Conservation (phyloP, 179 eudicot genomes). For the Silene vulgaris region DNA sequence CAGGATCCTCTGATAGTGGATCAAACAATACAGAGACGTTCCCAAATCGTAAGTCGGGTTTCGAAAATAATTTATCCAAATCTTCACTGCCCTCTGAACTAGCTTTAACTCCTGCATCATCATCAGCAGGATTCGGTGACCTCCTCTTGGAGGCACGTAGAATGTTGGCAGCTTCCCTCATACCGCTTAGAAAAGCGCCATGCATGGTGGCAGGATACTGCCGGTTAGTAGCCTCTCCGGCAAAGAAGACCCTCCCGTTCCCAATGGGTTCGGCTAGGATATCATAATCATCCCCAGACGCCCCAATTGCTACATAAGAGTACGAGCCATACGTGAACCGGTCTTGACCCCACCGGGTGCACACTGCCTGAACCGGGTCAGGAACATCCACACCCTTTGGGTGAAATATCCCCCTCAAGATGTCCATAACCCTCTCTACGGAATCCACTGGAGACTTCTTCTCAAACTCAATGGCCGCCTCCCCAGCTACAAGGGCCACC, state of each 20-base stretch:
- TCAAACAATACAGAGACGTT: slow-evolving; percentile 53
- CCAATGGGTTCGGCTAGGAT: slow-evolving; percentile 81
- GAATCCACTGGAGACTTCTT: slow-evolving; percentile 77
- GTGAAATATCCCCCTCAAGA: slow-evolving; percentile 65
- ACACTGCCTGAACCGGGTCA: slow-evolving; percentile 71
- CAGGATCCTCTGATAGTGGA: slow-evolving; percentile 42
- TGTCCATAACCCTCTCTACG: slow-evolving; percentile 68
- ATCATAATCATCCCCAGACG: slow-evolving; percentile 96
- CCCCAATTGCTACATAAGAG: slow-evolving; percentile 84
- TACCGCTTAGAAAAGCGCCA: slow-evolving; percentile 94
- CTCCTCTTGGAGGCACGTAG: slow-evolving; percentile 60
- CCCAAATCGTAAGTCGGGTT: slow-evolving; percentile 61
- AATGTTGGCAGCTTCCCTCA: slow-evolving; percentile 97
- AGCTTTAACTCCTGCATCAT: slow-evolving; percentile 15
- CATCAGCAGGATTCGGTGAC: slow-evolving; percentile 29
- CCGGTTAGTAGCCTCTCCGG: slow-evolving; percentile 92
- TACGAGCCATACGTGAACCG: slow-evolving; percentile 75
- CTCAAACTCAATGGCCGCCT: slow-evolving; percentile 85
- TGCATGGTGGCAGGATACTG: slow-evolving; percentile 99
- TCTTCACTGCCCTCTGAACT: slow-evolving; percentile 29
- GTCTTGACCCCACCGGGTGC: slow-evolving; percentile 99
- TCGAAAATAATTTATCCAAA: slow-evolving; percentile 42
- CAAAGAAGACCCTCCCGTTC: slow-evolving; percentile 79
- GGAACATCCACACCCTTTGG: slow-evolving; percentile 96
- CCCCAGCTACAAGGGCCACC: slow-evolving; percentile 95